Evolutionary conservation across 352 stramenopile species (phyloP), one percentile per base, ranked within the genome.

Genomic region (Globisporangium abappressorium): DNA sequence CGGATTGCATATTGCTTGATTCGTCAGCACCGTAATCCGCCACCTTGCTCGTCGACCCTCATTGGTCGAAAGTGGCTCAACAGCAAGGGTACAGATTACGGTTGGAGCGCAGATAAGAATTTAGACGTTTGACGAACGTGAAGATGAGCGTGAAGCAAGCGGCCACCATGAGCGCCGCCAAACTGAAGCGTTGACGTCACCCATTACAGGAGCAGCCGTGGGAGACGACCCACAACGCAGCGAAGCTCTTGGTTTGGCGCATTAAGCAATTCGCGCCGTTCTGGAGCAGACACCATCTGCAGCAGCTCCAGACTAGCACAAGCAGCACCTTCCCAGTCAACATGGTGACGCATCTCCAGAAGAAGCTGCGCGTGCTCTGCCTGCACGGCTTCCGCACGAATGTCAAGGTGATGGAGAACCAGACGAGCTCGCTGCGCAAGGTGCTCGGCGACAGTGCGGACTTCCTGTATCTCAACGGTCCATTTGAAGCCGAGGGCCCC

Each of bases 381-480:
- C 75, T 93, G 5, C 87, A 93, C 55, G 86, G 86, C 53, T 84
- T 84, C 66, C 86, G 84, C 46, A 92, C 83, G 5, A 94, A 94
- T 57, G 47, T 57, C 43, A 79, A 85, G 64, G 81, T 94, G 51
- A 93, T 94, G 84, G 64, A 84, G 65, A 79, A 76, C 65, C 87
- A 94, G 70, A 84, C 73, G 6, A 79, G 77, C 15, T 81, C 80
- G 0, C 62, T 94, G 22, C 83, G 79, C 28, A 68, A 84, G 2
- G 81, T 76, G n/a, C 69, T 94, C 34, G 87, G 82, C 6, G 74
- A 80, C 34, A 71, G 74, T 34, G 75, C 80, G 55, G 87, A 92
- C 71, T 93, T 90, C 62, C 72, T 90, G 53, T 93, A 85, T 58
- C 69, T 94, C 33, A 83, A 94, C 30, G 87, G 71, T 5, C 76